Evolutionary conservation across 306 rosid species (phyloP).

Genomic region (Sphenostylis stenocarpa): DNA sequence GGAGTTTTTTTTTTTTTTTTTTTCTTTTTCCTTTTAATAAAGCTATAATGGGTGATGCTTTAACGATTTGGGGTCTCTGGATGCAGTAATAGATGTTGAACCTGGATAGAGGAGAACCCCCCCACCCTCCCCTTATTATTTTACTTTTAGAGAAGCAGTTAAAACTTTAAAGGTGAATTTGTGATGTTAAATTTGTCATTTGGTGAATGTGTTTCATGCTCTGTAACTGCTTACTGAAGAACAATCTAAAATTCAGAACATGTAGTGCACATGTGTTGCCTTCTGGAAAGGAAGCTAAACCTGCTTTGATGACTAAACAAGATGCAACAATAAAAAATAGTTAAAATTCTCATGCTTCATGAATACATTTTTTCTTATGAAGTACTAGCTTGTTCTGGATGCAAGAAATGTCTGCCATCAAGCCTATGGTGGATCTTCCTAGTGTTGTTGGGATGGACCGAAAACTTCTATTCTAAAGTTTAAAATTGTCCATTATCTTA

Average conservation of each 20-base stretch:
- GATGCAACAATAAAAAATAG: conserved; percentile 7
- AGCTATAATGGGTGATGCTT: not conserved
- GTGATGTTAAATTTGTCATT: not conserved
- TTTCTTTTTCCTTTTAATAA: too few relatives aligned
- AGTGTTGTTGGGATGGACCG: conserved; percentile 14
- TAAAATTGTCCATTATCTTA: conserved; percentile 15
- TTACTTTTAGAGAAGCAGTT: conserved; percentile 5
- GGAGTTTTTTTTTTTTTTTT: not conserved
- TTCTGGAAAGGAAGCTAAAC: conserved; percentile 21
- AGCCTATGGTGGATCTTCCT: not conserved
- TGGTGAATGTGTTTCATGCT: not conserved
- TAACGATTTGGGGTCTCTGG: not conserved
- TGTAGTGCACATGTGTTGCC: not conserved
- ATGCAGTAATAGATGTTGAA: not conserved
- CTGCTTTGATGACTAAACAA: not conserved
- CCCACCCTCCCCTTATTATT: not conserved
- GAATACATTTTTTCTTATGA: not conserved
- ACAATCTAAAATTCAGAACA: not conserved
- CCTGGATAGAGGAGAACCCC: not conserved
- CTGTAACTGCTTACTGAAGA: not conserved
- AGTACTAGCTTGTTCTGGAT: conserved; percentile 19
- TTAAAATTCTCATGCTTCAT: conserved; percentile 3
- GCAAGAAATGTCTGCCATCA: conserved; percentile 22
- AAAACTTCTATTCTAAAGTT: conserved; percentile 10
- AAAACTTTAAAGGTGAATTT: conserved; percentile 17